These are phyloP conservation scores for Ophiostoma angusticollis DNA, from an alignment of 2,329 filamentous ascomycete species.

Conservation along the genomic window DNA sequence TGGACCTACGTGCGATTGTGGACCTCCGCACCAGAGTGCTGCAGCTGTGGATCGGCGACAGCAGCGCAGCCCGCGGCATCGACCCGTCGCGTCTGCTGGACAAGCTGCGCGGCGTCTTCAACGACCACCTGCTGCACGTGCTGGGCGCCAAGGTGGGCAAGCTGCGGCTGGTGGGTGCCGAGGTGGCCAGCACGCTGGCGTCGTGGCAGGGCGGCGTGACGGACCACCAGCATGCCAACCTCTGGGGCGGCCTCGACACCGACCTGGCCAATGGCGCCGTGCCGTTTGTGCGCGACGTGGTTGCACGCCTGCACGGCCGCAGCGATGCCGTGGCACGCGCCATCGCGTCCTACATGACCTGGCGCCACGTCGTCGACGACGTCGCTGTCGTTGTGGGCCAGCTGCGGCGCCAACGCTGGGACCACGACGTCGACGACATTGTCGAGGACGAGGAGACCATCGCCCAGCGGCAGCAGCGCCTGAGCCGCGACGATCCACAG, in stretches of 20 bases:
- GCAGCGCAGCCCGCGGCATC: constrained; percentile 50
- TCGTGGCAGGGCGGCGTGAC: constrained; percentile 45
- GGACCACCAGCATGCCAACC: constrained; percentile 33
- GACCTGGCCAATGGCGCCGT: constrained; percentile 54
- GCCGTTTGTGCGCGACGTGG: constrained; percentile 55
- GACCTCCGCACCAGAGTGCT: constrained; percentile 57
- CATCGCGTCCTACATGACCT: constrained; percentile 52
- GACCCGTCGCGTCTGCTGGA: constrained; percentile 57
- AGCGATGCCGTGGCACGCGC: constrained; percentile 52
- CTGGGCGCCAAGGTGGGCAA: constrained; percentile 50
- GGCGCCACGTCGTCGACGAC: constrained; percentile 61
- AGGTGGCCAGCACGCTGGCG: constrained; percentile 48
- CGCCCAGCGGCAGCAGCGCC: constrained; percentile 49
- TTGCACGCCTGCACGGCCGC: constrained; percentile 59
- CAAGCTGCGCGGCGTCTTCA: constrained; percentile 55
- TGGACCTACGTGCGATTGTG: constrained; percentile 56
- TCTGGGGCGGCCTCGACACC: constrained; percentile 56
- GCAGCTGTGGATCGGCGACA: constrained; percentile 62
- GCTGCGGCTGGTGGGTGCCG: constrained; percentile 51
- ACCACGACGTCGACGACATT: constrained; percentile 61
- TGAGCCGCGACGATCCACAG: constrained; percentile 50
- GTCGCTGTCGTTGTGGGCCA: constrained; percentile 50
- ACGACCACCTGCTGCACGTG: constrained; percentile 50
- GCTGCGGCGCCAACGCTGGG: constrained; percentile 58
- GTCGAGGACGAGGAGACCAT: constrained; percentile 62